Conservation (phyloP, 2,329 filamentous ascomycete species). For the Colletotrichum aenigma region DNA sequence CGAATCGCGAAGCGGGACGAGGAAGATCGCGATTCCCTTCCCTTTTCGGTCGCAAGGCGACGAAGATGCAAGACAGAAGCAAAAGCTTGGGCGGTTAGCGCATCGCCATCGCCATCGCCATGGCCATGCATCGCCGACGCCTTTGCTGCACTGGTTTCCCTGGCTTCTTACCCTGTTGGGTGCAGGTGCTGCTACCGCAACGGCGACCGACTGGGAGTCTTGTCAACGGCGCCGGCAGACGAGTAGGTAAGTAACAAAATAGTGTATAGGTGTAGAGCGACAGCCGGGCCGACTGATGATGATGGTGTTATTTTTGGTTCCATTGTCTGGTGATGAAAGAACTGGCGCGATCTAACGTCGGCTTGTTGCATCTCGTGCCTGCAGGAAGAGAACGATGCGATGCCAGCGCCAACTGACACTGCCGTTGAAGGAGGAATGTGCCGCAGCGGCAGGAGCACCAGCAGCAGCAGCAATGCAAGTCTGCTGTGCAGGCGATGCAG, state of each 20-base stretch:
- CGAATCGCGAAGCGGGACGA: not conserved
- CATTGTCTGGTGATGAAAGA: not conserved
- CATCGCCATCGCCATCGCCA: slow-evolving; percentile 1
- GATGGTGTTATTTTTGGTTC: not conserved
- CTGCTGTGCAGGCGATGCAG: not conserved
- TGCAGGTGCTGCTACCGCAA: not conserved
- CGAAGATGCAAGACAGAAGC: not conserved
- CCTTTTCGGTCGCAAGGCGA: not conserved
- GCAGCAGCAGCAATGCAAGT: not conserved
- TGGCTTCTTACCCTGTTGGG: not conserved
- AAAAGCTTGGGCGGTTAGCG: not conserved
- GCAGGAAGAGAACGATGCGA: not conserved
- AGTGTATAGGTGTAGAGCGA: not conserved
- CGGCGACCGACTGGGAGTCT: not conserved
- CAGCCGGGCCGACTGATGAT: not conserved
- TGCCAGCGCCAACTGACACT: not conserved
- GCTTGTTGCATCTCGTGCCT: not conserved
- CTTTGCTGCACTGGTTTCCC: not conserved
- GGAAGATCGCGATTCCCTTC: not conserved
- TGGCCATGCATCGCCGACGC: not conserved
- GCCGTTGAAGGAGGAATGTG: not conserved
- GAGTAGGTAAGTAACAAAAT: not conserved
- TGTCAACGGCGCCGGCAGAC: not conserved
- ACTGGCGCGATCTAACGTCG: not conserved
- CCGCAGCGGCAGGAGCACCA: not conserved